Evolutionary conservation across 2,329 filamentous ascomycete genomes (phyloP).

Genomic region (Akanthomyces lecanii): DNA sequence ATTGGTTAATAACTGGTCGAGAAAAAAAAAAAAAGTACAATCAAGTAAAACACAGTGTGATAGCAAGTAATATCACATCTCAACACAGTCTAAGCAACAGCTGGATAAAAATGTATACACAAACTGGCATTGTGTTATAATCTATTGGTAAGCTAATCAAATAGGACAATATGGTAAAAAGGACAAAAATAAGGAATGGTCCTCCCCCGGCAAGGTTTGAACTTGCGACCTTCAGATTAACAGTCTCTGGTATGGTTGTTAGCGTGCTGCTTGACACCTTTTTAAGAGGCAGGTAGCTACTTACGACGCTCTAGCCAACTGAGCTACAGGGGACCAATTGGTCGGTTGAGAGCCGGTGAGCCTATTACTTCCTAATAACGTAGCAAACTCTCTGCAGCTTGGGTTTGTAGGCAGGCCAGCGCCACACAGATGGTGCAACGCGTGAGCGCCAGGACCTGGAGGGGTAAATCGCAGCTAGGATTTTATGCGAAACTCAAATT

Average conservation of each 20-base stretch:
- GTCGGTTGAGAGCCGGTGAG: not conserved
- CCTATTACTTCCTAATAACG: not conserved
- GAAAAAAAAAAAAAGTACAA: too few relatives aligned
- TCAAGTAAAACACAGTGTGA: too few relatives aligned
- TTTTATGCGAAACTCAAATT: not conserved
- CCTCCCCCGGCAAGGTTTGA: constrained; percentile 29
- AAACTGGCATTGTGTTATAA: too few relatives aligned
- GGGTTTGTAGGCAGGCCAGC: not conserved
- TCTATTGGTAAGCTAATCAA: too few relatives aligned
- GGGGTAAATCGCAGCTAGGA: not conserved
- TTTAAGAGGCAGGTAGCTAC: too few relatives aligned
- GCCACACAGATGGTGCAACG: not conserved
- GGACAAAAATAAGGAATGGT: not conserved
- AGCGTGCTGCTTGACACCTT: too few relatives aligned
- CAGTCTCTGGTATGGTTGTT: not conserved
- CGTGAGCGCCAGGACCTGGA: not conserved
- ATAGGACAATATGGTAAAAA: not conserved
- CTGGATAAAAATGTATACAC: too few relatives aligned
- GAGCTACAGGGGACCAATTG: constrained; percentile 16
- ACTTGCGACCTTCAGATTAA: constrained; percentile 29
- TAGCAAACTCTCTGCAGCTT: not conserved
- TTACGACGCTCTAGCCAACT: constrained; percentile 16
- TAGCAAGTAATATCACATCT: too few relatives aligned
- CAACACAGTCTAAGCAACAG: too few relatives aligned
- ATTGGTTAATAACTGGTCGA: too few relatives aligned